Evolutionary conservation across 1,284 basidiomycete species (phyloP), one percentile per base, ranked within the genome.

Genomic region (Kalmanozyma brasiliensis): DNA sequence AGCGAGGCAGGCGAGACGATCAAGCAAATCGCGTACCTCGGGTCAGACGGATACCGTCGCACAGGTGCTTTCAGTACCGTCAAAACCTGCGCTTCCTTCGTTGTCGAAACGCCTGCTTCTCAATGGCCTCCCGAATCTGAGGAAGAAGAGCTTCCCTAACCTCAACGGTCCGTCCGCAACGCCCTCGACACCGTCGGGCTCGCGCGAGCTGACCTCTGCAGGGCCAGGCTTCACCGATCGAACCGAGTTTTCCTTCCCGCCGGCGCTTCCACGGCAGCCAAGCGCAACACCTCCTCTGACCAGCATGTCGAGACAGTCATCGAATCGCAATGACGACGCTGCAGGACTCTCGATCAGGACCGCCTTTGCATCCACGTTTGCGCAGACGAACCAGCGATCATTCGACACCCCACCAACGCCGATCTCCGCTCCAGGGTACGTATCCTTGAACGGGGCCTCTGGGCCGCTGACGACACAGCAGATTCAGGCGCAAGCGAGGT

Each of bases 61-160:
- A 0, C 64, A 49, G 17, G 30, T 45, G 7, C 37, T 49, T 29
- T 36, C 47, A 7, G 46, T 19, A 13, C 46, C 37, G 16, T 9
- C 52, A 23, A 62, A 51, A 34, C 19, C 53, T 47, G 44, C 63
- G 3, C 30, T 36, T 10, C 23, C 47, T 9, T 46, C 52, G 19
- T 33, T 61, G 19, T 56, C 64, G 8, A 67, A 61, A 24, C 57
- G 64, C 3, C 33, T 60, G 30, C 46, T 56, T 8, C 45, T 67
- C 33, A 52, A 52, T 13, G 58, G 64, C 23, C 52, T 67, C 14
- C 49, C 63, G 6, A 49, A 48, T 2, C 38, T 76, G 22, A 40
- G 72, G 3, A 76, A 74, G 55, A 76, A 76, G 55, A 76, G 74
- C 51, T 42, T 71, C 22, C 49, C 65, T 8, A 69, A 57, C 33